phyloP scores from a whole-genome alignment of 176 grass and related monocot species.

The Zoysia pacifica region DNA sequence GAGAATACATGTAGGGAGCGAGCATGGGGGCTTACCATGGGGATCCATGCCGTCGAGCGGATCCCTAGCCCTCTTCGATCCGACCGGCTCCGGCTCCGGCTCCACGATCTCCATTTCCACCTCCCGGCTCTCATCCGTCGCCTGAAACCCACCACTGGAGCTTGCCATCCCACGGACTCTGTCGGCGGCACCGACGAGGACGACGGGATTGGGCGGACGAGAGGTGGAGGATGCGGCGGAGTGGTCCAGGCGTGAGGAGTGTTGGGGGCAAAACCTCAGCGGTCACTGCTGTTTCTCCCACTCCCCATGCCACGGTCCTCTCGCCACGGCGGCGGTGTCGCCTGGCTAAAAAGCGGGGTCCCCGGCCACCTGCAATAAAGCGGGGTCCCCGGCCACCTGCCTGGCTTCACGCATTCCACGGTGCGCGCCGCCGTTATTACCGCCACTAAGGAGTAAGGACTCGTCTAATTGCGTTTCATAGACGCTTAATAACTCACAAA shows the following conservation, averaged over 20 bases:
- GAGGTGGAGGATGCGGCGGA: background rate
- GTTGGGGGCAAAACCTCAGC: slow-evolving; percentile 8
- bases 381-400: background rate
- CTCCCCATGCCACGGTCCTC: background rate
- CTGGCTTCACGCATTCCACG: background rate
- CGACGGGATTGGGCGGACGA: slow-evolving; percentile 6
- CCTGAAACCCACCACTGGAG: slow-evolving; percentile 14
- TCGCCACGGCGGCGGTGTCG: background rate
- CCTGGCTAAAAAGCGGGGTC: background rate
- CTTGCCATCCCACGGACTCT: slow-evolving; percentile 29
- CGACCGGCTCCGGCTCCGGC: background rate
- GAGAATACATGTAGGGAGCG: slow-evolving; percentile 12
- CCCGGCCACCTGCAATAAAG: background rate
- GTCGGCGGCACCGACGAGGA: background rate
- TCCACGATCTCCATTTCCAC: slow-evolving; percentile 15
- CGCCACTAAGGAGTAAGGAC: background rate
- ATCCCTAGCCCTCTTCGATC: slow-evolving; percentile 32
- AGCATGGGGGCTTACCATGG: slow-evolving; percentile 19
- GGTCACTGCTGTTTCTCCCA: slow-evolving; percentile 22
- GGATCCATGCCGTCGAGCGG: background rate
- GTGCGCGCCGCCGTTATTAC: background rate
- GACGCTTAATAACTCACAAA: background rate
- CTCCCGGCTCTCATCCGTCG: slow-evolving; percentile 18
- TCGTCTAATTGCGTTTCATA: background rate
- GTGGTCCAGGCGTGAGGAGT: background rate